Conservation (phyloP, 345 rosid species). For the Melastoma malabathricum region DNA sequence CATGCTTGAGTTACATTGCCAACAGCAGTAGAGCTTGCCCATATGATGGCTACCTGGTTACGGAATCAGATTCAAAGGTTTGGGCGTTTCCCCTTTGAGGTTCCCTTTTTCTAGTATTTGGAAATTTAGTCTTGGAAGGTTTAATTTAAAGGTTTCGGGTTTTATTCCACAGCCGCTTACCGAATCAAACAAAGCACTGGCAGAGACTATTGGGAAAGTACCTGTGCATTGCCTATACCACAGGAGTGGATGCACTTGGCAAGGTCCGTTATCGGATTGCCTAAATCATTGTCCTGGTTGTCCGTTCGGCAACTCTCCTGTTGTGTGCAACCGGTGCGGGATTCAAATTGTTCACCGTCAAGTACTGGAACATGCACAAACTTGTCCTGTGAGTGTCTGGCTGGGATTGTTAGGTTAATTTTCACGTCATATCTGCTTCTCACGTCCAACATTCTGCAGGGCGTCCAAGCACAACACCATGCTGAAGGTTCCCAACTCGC, state of each 20-base stretch:
- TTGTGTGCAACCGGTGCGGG: slow-evolving; percentile 56
- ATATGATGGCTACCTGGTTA: slow-evolving; percentile 68
- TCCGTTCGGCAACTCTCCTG: slow-evolving; percentile 58
- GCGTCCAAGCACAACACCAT: slow-evolving; percentile 43
- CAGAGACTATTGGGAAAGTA: slow-evolving; percentile 53
- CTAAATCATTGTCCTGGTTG: slow-evolving; percentile 60
- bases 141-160: background rate
- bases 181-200: slow-evolving; percentile 49
- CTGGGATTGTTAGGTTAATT: no score
- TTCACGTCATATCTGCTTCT: background rate
- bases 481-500: slow-evolving; percentile 29
- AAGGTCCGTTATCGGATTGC: slow-evolving; percentile 54
- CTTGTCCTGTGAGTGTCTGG: slow-evolving; percentile 52
- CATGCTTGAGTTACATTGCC: slow-evolving; percentile 47
- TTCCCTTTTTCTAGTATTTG: slow-evolving; percentile 2
- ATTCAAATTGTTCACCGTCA: slow-evolving; percentile 49
- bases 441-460: slow-evolving; percentile 15
- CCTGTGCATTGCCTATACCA: slow-evolving; percentile 52
- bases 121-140: background rate
- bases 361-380: slow-evolving; percentile 65
- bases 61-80: slow-evolving; percentile 78
- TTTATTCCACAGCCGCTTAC: slow-evolving; percentile 42
- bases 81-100: background rate
- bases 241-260: slow-evolving; percentile 84
- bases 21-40: slow-evolving; percentile 67